Conservation (phyloP, 164 flowering plant genomes). For the Protea cynaroides region DNA sequence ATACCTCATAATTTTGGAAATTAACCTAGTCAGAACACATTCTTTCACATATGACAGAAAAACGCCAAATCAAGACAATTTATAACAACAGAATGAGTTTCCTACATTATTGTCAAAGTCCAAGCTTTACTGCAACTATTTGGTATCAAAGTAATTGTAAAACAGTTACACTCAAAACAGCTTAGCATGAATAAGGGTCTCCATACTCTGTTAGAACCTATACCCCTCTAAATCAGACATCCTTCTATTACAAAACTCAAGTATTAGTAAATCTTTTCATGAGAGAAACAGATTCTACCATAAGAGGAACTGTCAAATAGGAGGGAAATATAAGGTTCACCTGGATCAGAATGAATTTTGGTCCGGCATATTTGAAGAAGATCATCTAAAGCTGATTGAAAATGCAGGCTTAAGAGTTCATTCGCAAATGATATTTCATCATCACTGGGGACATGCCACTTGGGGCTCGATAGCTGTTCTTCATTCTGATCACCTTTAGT, state of each 20-base stretch:
- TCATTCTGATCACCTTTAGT: constrained; percentile 52
- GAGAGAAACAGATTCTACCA: background rate
- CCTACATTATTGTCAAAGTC: too few relatives aligned
- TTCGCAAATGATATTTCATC: constrained; percentile 78
- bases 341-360: constrained; percentile 71
- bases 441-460: constrained; percentile 81
- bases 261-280: background rate
- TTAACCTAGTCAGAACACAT: too few relatives aligned
- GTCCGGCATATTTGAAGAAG: constrained; percentile 66
- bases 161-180: too few relatives aligned
- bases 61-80: background rate
- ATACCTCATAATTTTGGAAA: too few relatives aligned
- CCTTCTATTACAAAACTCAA: background rate
- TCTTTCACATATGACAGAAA: too few relatives aligned
- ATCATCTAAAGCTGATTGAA: constrained; percentile 81
- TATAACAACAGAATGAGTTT: background rate
- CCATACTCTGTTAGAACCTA: background rate
- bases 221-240: background rate
- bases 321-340: constrained; percentile 29
- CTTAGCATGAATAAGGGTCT: background rate
- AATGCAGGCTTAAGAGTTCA: constrained; percentile 77
- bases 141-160: too few relatives aligned
- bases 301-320: background rate
- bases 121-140: too few relatives aligned
- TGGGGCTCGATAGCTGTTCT: constrained; percentile 35